Conservation (phyloP, 176 grass and related monocot species). For the Aegilops longissima region DNA sequence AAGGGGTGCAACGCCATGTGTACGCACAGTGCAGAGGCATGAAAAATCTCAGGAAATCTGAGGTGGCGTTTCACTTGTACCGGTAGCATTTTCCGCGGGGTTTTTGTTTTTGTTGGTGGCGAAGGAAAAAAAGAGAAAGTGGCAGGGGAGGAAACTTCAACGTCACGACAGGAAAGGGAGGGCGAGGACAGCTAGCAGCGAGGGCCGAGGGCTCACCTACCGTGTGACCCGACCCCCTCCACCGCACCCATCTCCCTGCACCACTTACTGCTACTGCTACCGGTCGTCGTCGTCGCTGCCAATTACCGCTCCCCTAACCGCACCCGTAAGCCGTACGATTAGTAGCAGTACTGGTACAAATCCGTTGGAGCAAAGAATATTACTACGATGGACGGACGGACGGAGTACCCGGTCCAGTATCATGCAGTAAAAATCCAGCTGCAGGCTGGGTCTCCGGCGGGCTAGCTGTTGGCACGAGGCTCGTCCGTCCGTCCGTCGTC, state of each 20-base stretch:
- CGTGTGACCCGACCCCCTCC: conserved; percentile 1
- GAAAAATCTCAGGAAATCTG: background rate
- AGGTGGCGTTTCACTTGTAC: background rate
- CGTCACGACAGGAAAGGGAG: conserved; percentile 75
- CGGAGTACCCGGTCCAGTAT: background rate
- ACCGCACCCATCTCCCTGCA: background rate
- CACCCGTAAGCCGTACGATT: background rate
- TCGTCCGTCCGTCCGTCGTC: too few relatives aligned
- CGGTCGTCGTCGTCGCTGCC: background rate
- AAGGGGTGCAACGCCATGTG: background rate
- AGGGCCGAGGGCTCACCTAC: conserved; percentile 68
- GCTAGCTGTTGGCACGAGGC: background rate
- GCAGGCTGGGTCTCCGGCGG: background rate
- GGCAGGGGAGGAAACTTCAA: conserved; percentile 61
- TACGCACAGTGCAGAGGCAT: background rate
- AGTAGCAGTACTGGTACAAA: background rate
- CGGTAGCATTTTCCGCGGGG: background rate
- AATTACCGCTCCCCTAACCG: background rate
- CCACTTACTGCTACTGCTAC: conserved; percentile 6
- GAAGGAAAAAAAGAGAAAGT: background rate
- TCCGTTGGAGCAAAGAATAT: background rate
- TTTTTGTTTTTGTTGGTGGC: background rate
- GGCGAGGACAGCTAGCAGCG: conserved; percentile 78
- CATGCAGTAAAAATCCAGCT: background rate
- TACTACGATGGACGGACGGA: too few relatives aligned